Percentiles rank a stretch among this genome's conserved stretches.
These are phyloP conservation scores for Vickermania ingenoplastis DNA, from an alignment of 208 protist species.

Conservation along the genomic window DNA sequence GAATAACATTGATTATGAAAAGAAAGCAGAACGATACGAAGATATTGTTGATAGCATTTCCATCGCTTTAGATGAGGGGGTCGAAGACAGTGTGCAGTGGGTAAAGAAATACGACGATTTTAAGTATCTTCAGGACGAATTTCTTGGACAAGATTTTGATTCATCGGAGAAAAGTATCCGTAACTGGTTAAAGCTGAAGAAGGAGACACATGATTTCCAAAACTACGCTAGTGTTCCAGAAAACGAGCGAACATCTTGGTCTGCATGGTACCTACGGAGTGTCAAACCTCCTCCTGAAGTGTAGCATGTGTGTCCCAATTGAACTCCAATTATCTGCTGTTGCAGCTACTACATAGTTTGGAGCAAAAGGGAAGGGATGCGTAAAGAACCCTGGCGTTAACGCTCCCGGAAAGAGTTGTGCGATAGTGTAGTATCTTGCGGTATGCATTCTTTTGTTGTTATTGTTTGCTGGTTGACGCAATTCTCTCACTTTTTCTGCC, in stretches of 20 bases:
- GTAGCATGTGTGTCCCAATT: too few relatives aligned
- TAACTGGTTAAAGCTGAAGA: slow-evolving; percentile 15
- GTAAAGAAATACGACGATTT: slow-evolving; percentile 1
- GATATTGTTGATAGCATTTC: slow-evolving; percentile 10
- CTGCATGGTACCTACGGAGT: slow-evolving; percentile 34
- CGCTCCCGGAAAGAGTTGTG: too few relatives aligned
- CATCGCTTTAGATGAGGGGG: slow-evolving; percentile 4
- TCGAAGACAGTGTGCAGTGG: neutral
- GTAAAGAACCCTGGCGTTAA: too few relatives aligned
- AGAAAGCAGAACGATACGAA: slow-evolving; percentile 2
- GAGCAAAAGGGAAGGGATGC: neutral
- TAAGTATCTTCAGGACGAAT: slow-evolving; percentile 5
- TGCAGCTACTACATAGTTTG: too few relatives aligned
- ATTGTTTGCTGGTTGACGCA: neutral
- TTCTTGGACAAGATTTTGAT: neutral
- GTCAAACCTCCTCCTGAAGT: too few relatives aligned
- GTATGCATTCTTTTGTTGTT: neutral
- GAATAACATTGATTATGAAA: slow-evolving; percentile 9
- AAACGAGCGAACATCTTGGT: slow-evolving; percentile 24
- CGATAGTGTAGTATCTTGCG: too few relatives aligned
- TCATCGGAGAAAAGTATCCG: slow-evolving; percentile 1
- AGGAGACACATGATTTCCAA: slow-evolving; percentile 19
- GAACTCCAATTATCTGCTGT: too few relatives aligned
- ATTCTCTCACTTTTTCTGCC: neutral
- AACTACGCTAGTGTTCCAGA: slow-evolving; percentile 23